Conservation (phyloP, 2,329 filamentous ascomycete species). For the Apiospora phragmitis region DNA sequence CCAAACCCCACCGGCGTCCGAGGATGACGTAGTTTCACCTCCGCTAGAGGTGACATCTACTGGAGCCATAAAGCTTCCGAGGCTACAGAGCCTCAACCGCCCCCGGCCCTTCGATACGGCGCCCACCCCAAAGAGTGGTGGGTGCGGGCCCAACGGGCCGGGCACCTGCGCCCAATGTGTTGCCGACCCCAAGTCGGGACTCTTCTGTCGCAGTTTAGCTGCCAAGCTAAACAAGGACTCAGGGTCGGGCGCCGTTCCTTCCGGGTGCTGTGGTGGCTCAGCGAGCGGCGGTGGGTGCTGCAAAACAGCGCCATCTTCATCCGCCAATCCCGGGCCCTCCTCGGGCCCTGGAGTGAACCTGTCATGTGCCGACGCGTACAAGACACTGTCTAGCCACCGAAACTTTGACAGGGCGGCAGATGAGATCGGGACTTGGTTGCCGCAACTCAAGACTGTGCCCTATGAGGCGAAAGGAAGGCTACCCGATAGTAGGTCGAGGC, state of each 20-base stretch:
- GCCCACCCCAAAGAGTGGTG: conserved; percentile 28
- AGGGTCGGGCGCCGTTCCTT: conserved; percentile 10
- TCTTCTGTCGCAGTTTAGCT: conserved; percentile 81
- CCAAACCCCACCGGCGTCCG: conserved; percentile 60
- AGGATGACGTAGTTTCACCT: conserved; percentile 58
- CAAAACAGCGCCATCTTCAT: conserved; percentile 45
- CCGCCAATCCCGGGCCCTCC: conserved; percentile 28
- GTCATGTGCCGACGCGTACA: conserved; percentile 76
- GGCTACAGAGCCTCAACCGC: conserved; percentile 33
- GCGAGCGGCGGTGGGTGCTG: conserved; percentile 64
- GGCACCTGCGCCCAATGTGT: conserved; percentile 80
- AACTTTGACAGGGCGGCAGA: conserved; percentile 74
- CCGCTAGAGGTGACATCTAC: conserved; percentile 61
- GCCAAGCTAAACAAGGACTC: conserved; percentile 56
- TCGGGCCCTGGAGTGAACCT: conserved; percentile 55
- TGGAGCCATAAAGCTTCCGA: conserved; percentile 61
- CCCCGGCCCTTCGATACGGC: conserved; percentile 25
- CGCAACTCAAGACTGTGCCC: conserved; percentile 65
- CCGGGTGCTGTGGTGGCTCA: conserved; percentile 64
- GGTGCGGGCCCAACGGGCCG: conserved; percentile 68
- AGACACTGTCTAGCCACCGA: conserved; percentile 74
- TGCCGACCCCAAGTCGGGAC: conserved; percentile 73
- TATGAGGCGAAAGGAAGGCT: conserved; percentile 18
- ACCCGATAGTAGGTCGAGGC: conserved; percentile 21
- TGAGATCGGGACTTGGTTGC: conserved; percentile 75